Base-by-base conservation (phyloP, 2,329 filamentous ascomycete genomes). In the Xylariaceae sp. region DNA sequence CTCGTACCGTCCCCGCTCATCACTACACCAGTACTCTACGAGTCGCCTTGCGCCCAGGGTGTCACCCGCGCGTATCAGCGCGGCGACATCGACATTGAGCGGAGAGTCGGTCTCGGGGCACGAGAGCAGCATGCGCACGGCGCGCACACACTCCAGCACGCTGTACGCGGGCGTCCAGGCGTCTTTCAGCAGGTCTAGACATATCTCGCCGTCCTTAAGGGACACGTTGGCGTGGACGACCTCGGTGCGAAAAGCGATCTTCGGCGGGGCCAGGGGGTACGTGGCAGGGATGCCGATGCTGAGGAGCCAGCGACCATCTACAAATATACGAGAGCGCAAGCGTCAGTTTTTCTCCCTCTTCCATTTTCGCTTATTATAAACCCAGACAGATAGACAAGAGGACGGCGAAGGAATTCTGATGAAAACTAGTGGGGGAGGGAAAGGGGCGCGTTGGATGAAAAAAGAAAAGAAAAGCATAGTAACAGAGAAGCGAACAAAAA, bases 111-210 rank as follows among this genome's bases (percentile, higher is more conserved):
- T 80, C 70, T 86, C 89, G 1, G 88, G 87, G 58, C 80, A 84
- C 21, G 75, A 79, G 53, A 91, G 76, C 64, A 94, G 77, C 75
- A 89, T 81, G 61, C 88, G 83, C 59, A 93, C 81, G 40, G 85
- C 85, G 64, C 88, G 86, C 66, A 93, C 76, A 57, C 87, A 88
- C 66, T 87, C 83, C 29, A 87, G 81, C 16, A 97, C 81, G 33
- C 87, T 92, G 72, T 96, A 94, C 15, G 91, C 86, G 1, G 92
- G 90, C 54, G 89, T 88, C 93, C 93, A 97, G 15, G 82, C 81
- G 50, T 87, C 81, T 67, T 82, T 81, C 55, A 99, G 80, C 58
- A 97, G 81, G 69, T 97, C 94, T 23, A 97, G 84, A 72, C 94
- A 99, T 68, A 99, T 94, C 74, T 97, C 92, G 63, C 94, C 94